A percentile compares a stretch with the other conserved stretches of the same genome.
These are phyloP conservation scores for Trichosporon asahii DNA, from an alignment of 1,284 basidiomycete genomes.

Conservation along the genomic window DNA sequence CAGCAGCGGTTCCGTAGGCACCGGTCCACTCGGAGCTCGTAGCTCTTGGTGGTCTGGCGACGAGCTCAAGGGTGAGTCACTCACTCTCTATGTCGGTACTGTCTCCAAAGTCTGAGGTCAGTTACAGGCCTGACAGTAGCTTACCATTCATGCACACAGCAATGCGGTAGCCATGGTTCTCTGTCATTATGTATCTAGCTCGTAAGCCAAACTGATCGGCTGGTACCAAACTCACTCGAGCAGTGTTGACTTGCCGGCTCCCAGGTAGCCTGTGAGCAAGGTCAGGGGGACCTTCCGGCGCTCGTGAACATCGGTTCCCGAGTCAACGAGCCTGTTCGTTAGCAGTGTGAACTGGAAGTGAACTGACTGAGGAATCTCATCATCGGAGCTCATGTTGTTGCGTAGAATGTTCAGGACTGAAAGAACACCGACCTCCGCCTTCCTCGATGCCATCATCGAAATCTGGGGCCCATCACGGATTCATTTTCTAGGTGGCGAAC, in stretches of 20 bases:
- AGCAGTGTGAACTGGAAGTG: not conserved
- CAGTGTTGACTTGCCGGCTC: slow-evolving; percentile 80
- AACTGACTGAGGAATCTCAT: slow-evolving; percentile 3
- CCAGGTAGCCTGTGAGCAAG: slow-evolving; percentile 85
- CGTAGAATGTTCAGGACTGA: slow-evolving; percentile 7
- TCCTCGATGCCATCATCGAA: slow-evolving; percentile 2
- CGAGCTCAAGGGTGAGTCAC: not conserved
- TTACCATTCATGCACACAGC: slow-evolving; percentile 91
- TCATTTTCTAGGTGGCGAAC: not conserved
- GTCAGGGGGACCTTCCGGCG: slow-evolving; percentile 69
- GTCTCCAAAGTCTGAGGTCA: slow-evolving; percentile 51
- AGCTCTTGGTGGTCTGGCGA: not conserved
- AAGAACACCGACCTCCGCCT: not conserved
- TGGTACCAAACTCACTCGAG: slow-evolving; percentile 53
- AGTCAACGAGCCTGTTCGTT: not conserved
- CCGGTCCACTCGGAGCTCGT: no score
- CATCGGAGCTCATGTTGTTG: not conserved
- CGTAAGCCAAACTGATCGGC: not conserved
- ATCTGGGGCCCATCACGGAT: not conserved
- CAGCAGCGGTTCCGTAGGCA: not conserved
- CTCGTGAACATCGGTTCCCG: slow-evolving; percentile 18
- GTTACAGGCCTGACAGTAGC: slow-evolving; percentile 13
- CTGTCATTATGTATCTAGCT: slow-evolving; percentile 75
- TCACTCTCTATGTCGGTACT: slow-evolving; percentile 54
- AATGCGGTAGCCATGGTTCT: slow-evolving; percentile 86